Evolutionary conservation across 2,329 filamentous ascomycete genomes (phyloP).

Genomic region (Basipetospora chlamydospora): DNA sequence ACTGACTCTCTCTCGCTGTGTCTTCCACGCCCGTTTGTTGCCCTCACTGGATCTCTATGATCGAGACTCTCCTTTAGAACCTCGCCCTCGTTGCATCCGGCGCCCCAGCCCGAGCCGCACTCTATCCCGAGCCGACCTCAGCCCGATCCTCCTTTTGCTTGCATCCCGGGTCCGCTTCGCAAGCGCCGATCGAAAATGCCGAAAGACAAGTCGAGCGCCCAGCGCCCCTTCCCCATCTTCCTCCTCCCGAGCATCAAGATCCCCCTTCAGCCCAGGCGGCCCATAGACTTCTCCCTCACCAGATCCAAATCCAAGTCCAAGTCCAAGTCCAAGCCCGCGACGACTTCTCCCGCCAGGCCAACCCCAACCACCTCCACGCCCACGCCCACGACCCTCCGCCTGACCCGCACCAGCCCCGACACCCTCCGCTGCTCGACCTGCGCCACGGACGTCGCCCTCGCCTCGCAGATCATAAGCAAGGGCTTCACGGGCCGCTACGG

Average conservation of each 20-base stretch:
- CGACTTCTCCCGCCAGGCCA: too few relatives aligned
- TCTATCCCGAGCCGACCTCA: too few relatives aligned
- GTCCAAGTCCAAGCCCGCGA: conserved; percentile 7
- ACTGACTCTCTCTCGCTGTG: too few relatives aligned
- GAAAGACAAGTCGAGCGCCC: conserved; percentile 2
- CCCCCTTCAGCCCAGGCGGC: conserved; percentile 27
- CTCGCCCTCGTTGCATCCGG: too few relatives aligned
- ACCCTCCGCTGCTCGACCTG: conserved; percentile 45
- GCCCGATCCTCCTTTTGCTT: too few relatives aligned
- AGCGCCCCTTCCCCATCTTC: conserved; percentile 29
- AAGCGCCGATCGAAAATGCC: neutral
- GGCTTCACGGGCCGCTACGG: conserved; percentile 53
- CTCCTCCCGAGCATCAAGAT: conserved; percentile 36
- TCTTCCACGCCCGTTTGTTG: too few relatives aligned
- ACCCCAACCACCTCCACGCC: too few relatives aligned
- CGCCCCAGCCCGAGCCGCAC: too few relatives aligned
- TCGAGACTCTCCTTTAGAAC: too few relatives aligned
- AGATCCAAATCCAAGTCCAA: conserved; percentile 17
- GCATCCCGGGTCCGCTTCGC: neutral
- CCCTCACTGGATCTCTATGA: too few relatives aligned
- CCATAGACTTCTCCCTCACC: conserved; percentile 18
- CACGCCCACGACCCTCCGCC: neutral
- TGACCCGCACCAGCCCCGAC: conserved; percentile 16
- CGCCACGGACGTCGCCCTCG: conserved; percentile 45
- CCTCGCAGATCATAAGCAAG: conserved; percentile 48